Evolutionary conservation across 106 monocot genomes (phyloP), one percentile per base, ranked within the genome.

Genomic region (Amphibolis antarctica): DNA sequence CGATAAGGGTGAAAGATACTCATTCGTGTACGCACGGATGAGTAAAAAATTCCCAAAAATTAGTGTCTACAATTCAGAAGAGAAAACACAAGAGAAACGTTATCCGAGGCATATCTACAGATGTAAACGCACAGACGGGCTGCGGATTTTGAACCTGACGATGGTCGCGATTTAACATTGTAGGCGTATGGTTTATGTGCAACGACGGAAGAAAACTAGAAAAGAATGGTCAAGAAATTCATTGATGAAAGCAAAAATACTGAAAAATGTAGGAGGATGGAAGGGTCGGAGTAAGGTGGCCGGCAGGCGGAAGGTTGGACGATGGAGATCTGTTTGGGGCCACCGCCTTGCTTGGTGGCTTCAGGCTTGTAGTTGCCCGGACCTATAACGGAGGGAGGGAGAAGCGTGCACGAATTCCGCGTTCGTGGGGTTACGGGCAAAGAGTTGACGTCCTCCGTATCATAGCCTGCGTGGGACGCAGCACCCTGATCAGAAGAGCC

Each of bases 161-260:
- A 36, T n/a, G n/a, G n/a, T n/a, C n/a, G 36, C 36, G 7, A 4
- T 2, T 4, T 36, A 36, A 7, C 36, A 36, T n/a, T 36, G 36
- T 36, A 36, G 4, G 7, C 36, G 36, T 36, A 36, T 36, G 36
- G 36, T 36, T 2, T 36, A 36, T 36, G 36, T 36, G 36, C 36
- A 36, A 36, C 2, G 36, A 36, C 7, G 36, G 36, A 29, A 9
- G 60, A 60, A 60, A 2, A 19, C 18, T n/a, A 36, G 29, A 11
- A 63, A 62, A 62, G 53, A 72, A 65, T 56, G 64, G 12, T 72
- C 46, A 64, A 46, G 46, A 56, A 72, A 56, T n/a, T 46, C 48
- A 60, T 4, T 11, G 54, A 13, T 10, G 17, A 63, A 10, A 71
- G 24, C 20, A 65, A 18, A 28, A 13, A 45, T 27, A 46, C 21